These are phyloP conservation scores for Medakamo hakoo DNA, from an alignment of 139 green algal species.

Conservation along the genomic window DNA sequence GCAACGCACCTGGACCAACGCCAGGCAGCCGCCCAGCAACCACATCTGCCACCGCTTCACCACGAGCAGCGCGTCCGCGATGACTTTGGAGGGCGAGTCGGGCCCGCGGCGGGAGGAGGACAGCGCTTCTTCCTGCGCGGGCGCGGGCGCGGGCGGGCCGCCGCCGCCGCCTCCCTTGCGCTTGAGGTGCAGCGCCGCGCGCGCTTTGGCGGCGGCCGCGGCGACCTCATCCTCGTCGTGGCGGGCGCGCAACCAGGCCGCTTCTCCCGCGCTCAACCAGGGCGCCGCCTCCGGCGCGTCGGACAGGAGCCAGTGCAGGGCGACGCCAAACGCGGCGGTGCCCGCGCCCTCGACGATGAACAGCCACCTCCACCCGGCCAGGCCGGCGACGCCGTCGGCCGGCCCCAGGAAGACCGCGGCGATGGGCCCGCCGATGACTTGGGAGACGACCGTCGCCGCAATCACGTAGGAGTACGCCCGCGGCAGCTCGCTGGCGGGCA, in stretches of 20 bases:
- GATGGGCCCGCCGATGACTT: constrained; percentile 1
- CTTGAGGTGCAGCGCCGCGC: too few relatives aligned
- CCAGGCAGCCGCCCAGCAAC: too few relatives aligned
- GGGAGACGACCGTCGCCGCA: background rate
- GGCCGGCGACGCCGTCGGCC: background rate
- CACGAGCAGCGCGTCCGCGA: too few relatives aligned
- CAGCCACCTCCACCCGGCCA: constrained; percentile 1
- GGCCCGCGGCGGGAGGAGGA: too few relatives aligned
- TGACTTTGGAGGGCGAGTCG: too few relatives aligned
- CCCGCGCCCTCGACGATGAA: constrained; percentile 2
- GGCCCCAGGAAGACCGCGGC: constrained; percentile 1
- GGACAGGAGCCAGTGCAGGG: background rate
- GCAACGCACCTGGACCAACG: too few relatives aligned
- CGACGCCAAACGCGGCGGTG: background rate
- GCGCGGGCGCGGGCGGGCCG: too few relatives aligned
- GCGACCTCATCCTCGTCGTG: background rate
- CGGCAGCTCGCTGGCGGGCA: background rate
- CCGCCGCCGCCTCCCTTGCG: too few relatives aligned
- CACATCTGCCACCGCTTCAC: too few relatives aligned
- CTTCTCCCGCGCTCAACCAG: background rate
- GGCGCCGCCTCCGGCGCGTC: background rate
- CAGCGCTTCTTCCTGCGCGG: too few relatives aligned
- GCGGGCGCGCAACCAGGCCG: too few relatives aligned
- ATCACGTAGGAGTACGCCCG: background rate
- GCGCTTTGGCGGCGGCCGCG: too few relatives aligned